phyloP scores from a whole-genome alignment of 106 monocot genomes.

The Dendrobium nobile region DNA sequence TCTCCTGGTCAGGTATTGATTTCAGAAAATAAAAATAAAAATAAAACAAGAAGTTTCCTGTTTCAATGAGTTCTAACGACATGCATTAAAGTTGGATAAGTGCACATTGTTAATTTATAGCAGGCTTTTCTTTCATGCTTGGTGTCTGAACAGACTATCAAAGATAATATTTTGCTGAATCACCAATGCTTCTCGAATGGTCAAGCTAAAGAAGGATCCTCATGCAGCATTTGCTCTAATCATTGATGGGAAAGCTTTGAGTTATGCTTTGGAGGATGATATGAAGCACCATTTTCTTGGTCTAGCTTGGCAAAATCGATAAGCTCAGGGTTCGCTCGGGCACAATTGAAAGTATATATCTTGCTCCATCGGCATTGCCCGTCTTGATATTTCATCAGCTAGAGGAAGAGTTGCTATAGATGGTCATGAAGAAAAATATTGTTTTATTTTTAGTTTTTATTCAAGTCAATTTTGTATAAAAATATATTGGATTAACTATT shows the following conservation, averaged over 20 bases:
- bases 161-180: slow-evolving; percentile 65
- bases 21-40: not conserved
- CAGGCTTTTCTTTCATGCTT: slow-evolving; percentile 7
- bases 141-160: slow-evolving; percentile 41
- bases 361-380: too few relatives aligned
- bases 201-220: slow-evolving; percentile 82
- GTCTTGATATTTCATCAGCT: too few relatives aligned
- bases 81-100: not conserved
- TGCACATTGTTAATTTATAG: not conserved
- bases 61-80: not conserved
- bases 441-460: too few relatives aligned
- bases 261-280: slow-evolving; percentile 75
- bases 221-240: slow-evolving; percentile 94
- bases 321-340: too few relatives aligned
- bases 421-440: too few relatives aligned
- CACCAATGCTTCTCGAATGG: slow-evolving; percentile 58
- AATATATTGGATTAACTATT: too few relatives aligned
- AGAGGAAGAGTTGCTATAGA: too few relatives aligned
- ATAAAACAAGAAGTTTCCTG: not conserved
- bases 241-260: slow-evolving; percentile 86
- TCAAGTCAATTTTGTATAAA: too few relatives aligned
- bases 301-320: too few relatives aligned
- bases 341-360: too few relatives aligned
- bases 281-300: slow-evolving; percentile 68
- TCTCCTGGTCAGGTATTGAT: slow-evolving; percentile 48